Base-by-base conservation (phyloP, 2,329 filamentous ascomycete genomes). In the Monosporascus sp. region DNA sequence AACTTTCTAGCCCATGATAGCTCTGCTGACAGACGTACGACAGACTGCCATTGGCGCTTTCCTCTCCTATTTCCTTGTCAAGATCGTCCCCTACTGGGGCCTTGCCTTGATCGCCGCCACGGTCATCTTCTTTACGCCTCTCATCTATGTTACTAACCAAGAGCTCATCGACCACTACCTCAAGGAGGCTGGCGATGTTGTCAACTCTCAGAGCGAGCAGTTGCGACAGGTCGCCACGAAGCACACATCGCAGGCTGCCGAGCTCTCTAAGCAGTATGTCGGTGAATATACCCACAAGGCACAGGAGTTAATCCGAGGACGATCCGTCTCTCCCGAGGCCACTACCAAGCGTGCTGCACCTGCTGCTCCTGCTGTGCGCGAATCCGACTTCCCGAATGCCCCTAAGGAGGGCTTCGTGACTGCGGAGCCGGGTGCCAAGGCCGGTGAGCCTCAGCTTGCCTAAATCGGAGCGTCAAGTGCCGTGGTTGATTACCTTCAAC, bases 31-130 rank as follows among this genome's bases (percentile, higher is more conserved):
- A 46, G 44, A 38, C 8, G 38, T 50, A 27, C 49, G 5, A 49
- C 50, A 87, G 83, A 81, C 83, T 53, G 82, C 81, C 58, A 49
- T 85, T 50, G 75, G 75, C 56, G 78, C 85, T 48, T 85, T 88
- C 69, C 59, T 87, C 58, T 84, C 84, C 24, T 88, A 88, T 73
- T 84, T 79, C 69, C 76, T 88, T 40, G 80, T 86, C 71, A 88
- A 87, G 76, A 74, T 88, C 56, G 79, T 88, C 48, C 85, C 85
- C 37, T 81, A 86, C 75, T 88, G 85, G 85, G 84, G 83, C 37
- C 80, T 88, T 59, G 75, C 83, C 47, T 71, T 88, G 59, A 75
- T 87, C 61, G 74, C 72, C 58, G 82, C 82, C 54, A 82, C 82
- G 14, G 68, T 82, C 49, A 65, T 80, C 55, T 88, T 88, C 75